Evolutionary conservation across 2,329 filamentous ascomycete genomes (phyloP).

Genomic region (Pyricularia sp.): DNA sequence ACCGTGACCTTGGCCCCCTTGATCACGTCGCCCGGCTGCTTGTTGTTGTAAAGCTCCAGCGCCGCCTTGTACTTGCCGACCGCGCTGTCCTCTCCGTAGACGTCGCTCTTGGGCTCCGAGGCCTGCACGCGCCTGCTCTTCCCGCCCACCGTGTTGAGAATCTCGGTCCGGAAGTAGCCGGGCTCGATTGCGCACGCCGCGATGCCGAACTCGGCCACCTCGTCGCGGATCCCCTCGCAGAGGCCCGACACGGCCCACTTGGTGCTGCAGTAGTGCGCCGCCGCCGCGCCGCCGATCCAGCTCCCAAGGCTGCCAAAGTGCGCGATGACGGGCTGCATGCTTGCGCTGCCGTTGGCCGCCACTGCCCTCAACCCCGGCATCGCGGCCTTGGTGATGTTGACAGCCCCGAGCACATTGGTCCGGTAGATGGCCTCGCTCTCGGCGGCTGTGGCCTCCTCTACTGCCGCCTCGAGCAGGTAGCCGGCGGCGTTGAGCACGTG

Average conservation of each 20-base stretch:
- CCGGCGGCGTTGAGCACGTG: slow-evolving; percentile 1
- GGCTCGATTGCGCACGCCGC: slow-evolving; percentile 2
- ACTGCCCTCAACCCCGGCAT: slow-evolving; percentile 1
- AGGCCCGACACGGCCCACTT: slow-evolving; percentile 78
- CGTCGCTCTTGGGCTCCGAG: background rate
- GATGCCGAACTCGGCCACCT: slow-evolving; percentile 2
- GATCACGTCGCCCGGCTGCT: slow-evolving; percentile 5
- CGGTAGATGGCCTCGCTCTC: background rate
- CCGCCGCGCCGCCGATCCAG: background rate
- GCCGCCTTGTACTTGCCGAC: background rate
- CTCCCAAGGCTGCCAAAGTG: slow-evolving; percentile 4
- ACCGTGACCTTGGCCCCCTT: slow-evolving; percentile 6
- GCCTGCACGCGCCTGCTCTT: background rate
- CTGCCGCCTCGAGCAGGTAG: slow-evolving; percentile 3
- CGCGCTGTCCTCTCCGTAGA: background rate
- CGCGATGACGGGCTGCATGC: background rate
- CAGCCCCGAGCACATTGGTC: slow-evolving; percentile 5
- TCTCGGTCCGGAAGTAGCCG: slow-evolving; percentile 6
- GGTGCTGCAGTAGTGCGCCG: slow-evolving; percentile 60
- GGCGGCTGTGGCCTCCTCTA: background rate
- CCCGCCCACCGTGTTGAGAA: background rate
- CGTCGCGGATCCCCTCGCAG: slow-evolving; percentile 19
- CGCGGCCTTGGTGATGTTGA: slow-evolving; percentile 5
- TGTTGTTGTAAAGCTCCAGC: background rate
- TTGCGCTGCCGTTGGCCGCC: background rate